Percentiles rank a stretch among this genome's conserved stretches.
Evolutionary conservation across 148 eudicot species (phyloP).

Genomic region (Nyssa sinensis): DNA sequence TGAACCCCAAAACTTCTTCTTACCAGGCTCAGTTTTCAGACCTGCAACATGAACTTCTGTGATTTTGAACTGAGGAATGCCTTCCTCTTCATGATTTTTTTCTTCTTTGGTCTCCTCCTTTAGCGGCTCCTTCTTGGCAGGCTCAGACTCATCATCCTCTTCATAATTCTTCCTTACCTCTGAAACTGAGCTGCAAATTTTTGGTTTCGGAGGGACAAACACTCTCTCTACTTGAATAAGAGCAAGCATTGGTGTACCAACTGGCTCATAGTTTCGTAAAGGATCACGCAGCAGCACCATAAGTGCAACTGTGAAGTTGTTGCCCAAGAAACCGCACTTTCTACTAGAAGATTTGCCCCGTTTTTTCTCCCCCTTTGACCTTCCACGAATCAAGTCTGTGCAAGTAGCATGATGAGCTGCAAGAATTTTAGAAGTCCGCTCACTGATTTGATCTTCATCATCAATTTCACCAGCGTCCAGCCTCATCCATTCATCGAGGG

Average conservation of each 20-base stretch:
- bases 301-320: slow-evolving; percentile 63
- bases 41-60: slow-evolving; percentile 87
- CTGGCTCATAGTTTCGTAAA: slow-evolving; percentile 80
- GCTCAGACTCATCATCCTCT: slow-evolving; percentile 43
- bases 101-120: slow-evolving; percentile 45
- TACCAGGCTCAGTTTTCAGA: slow-evolving; percentile 62
- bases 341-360: slow-evolving; percentile 35
- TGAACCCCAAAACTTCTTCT: slow-evolving; percentile 86
- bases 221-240: slow-evolving; percentile 85
- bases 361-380: slow-evolving; percentile 40
- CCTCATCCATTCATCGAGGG: slow-evolving; percentile 87
- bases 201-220: slow-evolving; percentile 86
- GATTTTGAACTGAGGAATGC: slow-evolving; percentile 70
- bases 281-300: slow-evolving; percentile 93
- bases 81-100: slow-evolving; percentile 41
- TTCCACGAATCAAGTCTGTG: slow-evolving; percentile 26
- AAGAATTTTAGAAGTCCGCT: slow-evolving; percentile 52
- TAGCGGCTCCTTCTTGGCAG: too few species aligned
- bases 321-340: slow-evolving; percentile 59
- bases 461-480: slow-evolving; percentile 59
- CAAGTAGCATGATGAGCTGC: slow-evolving; percentile 76
- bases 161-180: slow-evolving; percentile 37
- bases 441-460: slow-evolving; percentile 48
- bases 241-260: slow-evolving; percentile 90
- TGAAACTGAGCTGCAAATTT: slow-evolving; percentile 57